Evolutionary conservation across 2,329 filamentous ascomycete species (phyloP), one percentile per base, ranked within the genome.

Genomic region (Sphaerulina vaccinii): DNA sequence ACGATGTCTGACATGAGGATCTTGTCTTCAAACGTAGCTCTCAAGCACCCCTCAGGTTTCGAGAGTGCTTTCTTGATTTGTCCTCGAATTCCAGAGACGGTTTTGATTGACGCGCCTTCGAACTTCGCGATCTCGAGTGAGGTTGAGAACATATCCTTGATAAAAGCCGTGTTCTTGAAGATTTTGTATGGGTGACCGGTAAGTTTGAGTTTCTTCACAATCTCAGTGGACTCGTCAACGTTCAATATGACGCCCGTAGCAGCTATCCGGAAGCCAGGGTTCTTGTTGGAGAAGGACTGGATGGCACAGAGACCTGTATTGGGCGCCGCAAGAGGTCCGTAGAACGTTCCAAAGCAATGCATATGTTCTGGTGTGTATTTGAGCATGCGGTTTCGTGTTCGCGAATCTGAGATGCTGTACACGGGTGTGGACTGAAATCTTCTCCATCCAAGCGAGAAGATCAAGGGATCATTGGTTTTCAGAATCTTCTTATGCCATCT

Each of bases 351-450:
- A 69, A 95, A 95, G 75, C 95, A 99, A 74, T 97, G 93, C 90
- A 96, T 97, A 68, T 99, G 93, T 76, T 99, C 95, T 0, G 93
- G 95, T 0, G 92, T 96, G 72, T 99, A 99, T 72, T 99, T 99
- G 56, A 99, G 81, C 92, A 99, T 96, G 51, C 93, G 85, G 73
- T 97, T 96, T 58, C 93, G 82, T 21, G 89, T 95, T 62, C 93
- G 84, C 56, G 88, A 95, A 71, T 97, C 93, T 19, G 89, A 93
- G 51, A 93, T 96, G 73, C 87, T 93, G 81, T 96, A 99, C 54
- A 96, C 84, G 15, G 92, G 92, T 61, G 93, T 77, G 5, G 87
- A 86, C 73, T 97, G 93, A 77, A 99, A 99, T 55, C 93, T 82
- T 44, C 93, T 82, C 93, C 93, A 99, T 36, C 93, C 93, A 37